Percentiles rank a stretch among this genome's conserved stretches.
phyloP scores from a whole-genome alignment of 495 filamentous ascomycete species.

The Tuber microsphaerosporum region DNA sequence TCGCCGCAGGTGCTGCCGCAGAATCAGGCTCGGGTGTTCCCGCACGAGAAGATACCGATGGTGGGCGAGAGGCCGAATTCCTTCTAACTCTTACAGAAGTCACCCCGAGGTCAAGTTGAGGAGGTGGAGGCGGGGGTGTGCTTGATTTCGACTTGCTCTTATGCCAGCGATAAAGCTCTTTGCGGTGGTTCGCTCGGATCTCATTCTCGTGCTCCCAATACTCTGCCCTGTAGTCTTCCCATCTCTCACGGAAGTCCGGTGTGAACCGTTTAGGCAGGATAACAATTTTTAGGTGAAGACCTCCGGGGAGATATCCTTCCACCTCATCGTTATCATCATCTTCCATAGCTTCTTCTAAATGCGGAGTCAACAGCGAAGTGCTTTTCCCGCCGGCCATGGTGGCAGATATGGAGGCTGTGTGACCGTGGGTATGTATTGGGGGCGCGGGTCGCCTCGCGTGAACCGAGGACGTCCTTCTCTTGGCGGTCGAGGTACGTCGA shows the following conservation, averaged over 20 bases:
- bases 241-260: slow-evolving; percentile 90
- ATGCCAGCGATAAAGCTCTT: slow-evolving; percentile 43
- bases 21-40: slow-evolving; percentile 35
- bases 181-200: slow-evolving; percentile 63
- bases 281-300: slow-evolving; percentile 83
- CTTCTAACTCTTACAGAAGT: background rate
- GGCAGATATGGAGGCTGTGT: slow-evolving; percentile 20
- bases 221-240: slow-evolving; percentile 85
- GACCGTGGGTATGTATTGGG: slow-evolving; percentile 36
- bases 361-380: slow-evolving; percentile 24
- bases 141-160: background rate
- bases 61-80: slow-evolving; percentile 8
- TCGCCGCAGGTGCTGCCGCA: slow-evolving; percentile 6
- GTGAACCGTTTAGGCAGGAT: slow-evolving; percentile 92
- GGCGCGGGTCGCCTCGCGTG: slow-evolving; percentile 10
- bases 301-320: slow-evolving; percentile 81
- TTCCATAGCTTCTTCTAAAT: slow-evolving; percentile 27
- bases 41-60: slow-evolving; percentile 21
- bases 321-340: slow-evolving; percentile 52
- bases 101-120: background rate
- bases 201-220: slow-evolving; percentile 98
- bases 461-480: slow-evolving; percentile 31
- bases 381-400: slow-evolving; percentile 12
- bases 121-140: background rate
- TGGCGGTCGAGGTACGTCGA: background rate